Evolutionary conservation across 208 protist genomes (phyloP).

Genomic region (Trypanosoma boissoni): DNA sequence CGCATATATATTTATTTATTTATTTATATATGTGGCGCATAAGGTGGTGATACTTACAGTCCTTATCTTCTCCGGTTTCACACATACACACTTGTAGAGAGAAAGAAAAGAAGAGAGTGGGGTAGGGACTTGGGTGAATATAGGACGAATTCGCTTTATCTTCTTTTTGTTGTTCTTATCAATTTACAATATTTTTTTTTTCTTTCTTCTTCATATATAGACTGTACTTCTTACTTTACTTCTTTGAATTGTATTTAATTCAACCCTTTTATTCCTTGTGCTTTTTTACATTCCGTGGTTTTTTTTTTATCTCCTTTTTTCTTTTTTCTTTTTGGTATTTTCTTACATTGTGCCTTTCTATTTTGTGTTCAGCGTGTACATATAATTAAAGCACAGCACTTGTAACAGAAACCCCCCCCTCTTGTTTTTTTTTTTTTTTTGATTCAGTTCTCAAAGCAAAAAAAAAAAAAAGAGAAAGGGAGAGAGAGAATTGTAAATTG

Average conservation of each 20-base stretch:
- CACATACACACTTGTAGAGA: too few species aligned
- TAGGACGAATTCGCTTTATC: too few species aligned
- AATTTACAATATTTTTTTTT: too few species aligned
- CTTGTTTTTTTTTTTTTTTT: background rate
- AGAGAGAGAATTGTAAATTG: background rate
- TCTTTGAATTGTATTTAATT: background rate
- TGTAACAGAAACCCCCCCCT: too few species aligned
- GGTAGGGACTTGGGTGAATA: too few species aligned
- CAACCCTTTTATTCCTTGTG: background rate
- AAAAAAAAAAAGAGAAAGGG: background rate
- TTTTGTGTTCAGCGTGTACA: too few species aligned
- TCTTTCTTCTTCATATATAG: background rate
- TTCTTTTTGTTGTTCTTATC: too few species aligned
- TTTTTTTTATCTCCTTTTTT: constrained; percentile 11
- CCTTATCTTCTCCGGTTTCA: too few species aligned
- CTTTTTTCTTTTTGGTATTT: background rate
- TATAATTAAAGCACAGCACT: too few species aligned
- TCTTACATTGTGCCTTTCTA: background rate
- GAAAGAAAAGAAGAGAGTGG: too few species aligned
- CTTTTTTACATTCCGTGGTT: background rate
- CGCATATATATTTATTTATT: background rate
- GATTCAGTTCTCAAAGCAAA: background rate
- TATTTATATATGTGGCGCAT: background rate
- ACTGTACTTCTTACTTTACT: constrained; percentile 1
- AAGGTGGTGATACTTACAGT: too few species aligned